Base-by-base conservation (phyloP, 1,284 basidiomycete species). In the Boletus mariae region DNA sequence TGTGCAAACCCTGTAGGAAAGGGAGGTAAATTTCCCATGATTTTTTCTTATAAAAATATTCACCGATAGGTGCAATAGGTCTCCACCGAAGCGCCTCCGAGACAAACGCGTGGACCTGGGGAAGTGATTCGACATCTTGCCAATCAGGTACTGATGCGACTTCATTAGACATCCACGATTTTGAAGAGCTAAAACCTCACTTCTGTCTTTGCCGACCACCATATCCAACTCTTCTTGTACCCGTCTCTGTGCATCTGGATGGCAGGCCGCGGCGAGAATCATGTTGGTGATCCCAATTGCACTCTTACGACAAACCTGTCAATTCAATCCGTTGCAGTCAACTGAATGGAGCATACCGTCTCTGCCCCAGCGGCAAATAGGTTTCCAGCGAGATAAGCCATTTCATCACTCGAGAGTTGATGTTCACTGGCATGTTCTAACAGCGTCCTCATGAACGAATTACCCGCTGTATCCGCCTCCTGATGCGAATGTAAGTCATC, bases 361-460 rank as follows among this genome's bases (percentile, higher is more conserved):
- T 82, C 83, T 2, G 78, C 76, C 0, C 82, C 83, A 5, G 82
- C 83, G 23, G 80, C 81, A 54, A 84, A 85, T 71, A 85, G 77
- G 8, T 75, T 77, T 0, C 84, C 84, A 0, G 78, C 79, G 3
- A 86, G 72, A 61, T 83, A 86, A 0, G 82, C 78, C 12, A 78
- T 73, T 58, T 86, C 83, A 46, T 79, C 69, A 35, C 77, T 75
- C 0, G 77, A 73, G 1, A 86, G 68, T 4, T 70, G 72, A 32
- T 80, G 74, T 44, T 78, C 73, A 10, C 67, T 52, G 53, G 78
- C 75, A 11, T 75, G 69, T 54, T 83, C 79, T 9, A 86, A 61
- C 10, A 85, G 73, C 54, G 79, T 80, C 57, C 76, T 77, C 23
- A 73, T 77, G 55, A 87, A 85, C 1, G 77, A 85, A 0, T 61